A percentile compares a stretch with the other conserved stretches of the same genome.
These are phyloP conservation scores for Sporisorium scitamineum DNA, from an alignment of 1,284 basidiomycete genomes.

Conservation along the genomic window DNA sequence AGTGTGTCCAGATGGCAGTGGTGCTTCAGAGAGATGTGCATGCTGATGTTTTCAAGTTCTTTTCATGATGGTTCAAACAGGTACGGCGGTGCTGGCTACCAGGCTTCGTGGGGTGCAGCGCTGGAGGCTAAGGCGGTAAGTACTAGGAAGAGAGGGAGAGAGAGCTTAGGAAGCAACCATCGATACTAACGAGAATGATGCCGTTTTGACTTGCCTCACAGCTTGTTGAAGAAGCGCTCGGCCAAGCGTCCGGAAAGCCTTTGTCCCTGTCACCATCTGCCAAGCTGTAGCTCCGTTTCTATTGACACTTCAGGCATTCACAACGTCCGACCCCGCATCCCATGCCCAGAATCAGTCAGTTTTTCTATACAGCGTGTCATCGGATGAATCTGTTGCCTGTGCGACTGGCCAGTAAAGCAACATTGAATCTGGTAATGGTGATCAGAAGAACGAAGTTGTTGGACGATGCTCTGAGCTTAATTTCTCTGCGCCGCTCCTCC, in stretches of 20 bases:
- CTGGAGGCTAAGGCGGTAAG: slow-evolving; percentile 42
- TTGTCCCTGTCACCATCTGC: neutral
- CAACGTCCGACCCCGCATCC: too few species aligned
- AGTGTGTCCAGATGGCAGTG: neutral
- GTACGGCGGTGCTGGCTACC: slow-evolving; percentile 58
- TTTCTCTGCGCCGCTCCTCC: neutral
- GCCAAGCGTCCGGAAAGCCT: neutral
- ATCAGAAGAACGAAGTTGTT: neutral
- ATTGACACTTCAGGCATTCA: too few species aligned
- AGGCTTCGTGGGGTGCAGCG: slow-evolving; percentile 61
- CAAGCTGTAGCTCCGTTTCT: slow-evolving; percentile 5
- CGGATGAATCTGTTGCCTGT: neutral
- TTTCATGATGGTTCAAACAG: slow-evolving; percentile 3
- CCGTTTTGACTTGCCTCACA: neutral
- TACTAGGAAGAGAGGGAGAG: neutral
- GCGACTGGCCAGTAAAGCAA: neutral
- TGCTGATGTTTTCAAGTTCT: neutral
- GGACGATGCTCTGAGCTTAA: neutral
- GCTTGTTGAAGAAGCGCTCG: slow-evolving; percentile 36
- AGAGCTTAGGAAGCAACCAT: too few species aligned
- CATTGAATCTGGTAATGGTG: neutral
- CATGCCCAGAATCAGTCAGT: neutral
- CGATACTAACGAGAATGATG: neutral
- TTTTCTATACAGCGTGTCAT: too few species aligned
- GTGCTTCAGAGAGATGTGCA: neutral